Base-by-base conservation (phyloP, 2,329 filamentous ascomycete genomes). In the Penicillium verrucosum region DNA sequence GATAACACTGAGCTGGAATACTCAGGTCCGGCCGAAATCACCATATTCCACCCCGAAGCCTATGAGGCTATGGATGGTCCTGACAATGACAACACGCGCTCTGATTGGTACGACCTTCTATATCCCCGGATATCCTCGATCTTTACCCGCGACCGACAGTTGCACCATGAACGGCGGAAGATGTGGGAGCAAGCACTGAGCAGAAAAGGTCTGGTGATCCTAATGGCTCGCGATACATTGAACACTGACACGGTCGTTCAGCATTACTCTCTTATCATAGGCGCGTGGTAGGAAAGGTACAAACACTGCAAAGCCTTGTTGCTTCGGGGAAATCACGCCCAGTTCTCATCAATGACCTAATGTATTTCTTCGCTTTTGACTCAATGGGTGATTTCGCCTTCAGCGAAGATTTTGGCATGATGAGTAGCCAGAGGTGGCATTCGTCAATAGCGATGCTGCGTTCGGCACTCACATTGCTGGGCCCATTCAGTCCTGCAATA, bases 341-440 rank as follows among this genome's bases (percentile, higher is more conserved):
- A 11, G 34, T 59, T 12, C 25, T 57, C 4, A 25, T 56, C 1
- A 59, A 59, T 16, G 57, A 59, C 2, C 27, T 59, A 7, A 59
- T 59, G 57, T 48, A 69, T 51, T 73, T 73, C 43, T 74, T 71
- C 49, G 68, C 59, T 23, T 76, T 76, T 38, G 75, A 77, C 21
- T 67, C 77, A 5, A 77, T 78, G 76, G 75, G 73, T 1, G 73
- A 78, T 46, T 62, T 78, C 37, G 75, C 72, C 5, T 78, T 78
- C 43, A 73, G 71, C 0, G 65, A 69, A 30, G 63, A 66, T 5
- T 77, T 75, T 44, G 61, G 70, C 10, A 73, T 74, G 73, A 62
- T 77, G 51, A 61, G 37, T 5, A 59, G 36, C 6, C 40, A 51
- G 14, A 47, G 14, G 43, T 57, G 51, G 54, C 61, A 64, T 41